Percentiles rank a stretch among this genome's conserved stretches.
Evolutionary conservation across 352 stramenopile genomes (phyloP).

Genomic region (Pythium scleroteichum): DNA sequence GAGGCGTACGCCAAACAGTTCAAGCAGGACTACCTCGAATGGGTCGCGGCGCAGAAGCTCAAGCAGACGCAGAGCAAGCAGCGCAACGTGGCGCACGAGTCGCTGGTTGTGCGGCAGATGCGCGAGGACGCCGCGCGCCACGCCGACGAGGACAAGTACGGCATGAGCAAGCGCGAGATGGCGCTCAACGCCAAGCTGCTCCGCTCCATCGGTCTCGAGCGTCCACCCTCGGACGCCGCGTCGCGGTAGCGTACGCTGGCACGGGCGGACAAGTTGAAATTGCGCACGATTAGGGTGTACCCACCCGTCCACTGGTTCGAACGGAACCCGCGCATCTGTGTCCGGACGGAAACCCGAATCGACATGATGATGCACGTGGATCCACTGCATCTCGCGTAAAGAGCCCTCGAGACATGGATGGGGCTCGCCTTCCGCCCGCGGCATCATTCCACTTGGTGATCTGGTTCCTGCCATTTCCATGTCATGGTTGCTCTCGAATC

Average conservation of each 20-base stretch:
- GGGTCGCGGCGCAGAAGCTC: constrained; percentile 38
- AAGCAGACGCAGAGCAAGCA: constrained; percentile 35
- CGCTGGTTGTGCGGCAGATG: constrained; percentile 56
- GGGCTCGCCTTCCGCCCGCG: not conserved
- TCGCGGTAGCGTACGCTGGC: constrained; percentile 7
- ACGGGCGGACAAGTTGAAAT: not conserved
- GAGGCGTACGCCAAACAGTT: constrained; percentile 43
- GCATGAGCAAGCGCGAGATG: constrained; percentile 63
- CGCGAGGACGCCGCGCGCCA: constrained; percentile 35
- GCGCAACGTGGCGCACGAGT: constrained; percentile 43
- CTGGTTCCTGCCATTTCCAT: not conserved
- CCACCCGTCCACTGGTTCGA: not conserved
- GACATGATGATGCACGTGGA: not conserved
- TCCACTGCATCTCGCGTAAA: not conserved
- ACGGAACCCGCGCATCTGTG: constrained; percentile 1
- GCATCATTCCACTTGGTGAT: not conserved
- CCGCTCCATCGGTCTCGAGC: constrained; percentile 21
- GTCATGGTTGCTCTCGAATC: not conserved
- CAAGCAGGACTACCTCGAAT: constrained; percentile 47
- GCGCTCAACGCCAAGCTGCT: constrained; percentile 55
- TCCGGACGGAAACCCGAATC: not conserved
- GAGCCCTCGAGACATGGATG: not conserved
- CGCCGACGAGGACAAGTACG: constrained; percentile 61
- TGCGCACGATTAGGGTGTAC: not conserved
- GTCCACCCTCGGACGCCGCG: constrained; percentile 21